Conservation (phyloP, 169 alveolate species). For the Eimeria tenella region DNA sequence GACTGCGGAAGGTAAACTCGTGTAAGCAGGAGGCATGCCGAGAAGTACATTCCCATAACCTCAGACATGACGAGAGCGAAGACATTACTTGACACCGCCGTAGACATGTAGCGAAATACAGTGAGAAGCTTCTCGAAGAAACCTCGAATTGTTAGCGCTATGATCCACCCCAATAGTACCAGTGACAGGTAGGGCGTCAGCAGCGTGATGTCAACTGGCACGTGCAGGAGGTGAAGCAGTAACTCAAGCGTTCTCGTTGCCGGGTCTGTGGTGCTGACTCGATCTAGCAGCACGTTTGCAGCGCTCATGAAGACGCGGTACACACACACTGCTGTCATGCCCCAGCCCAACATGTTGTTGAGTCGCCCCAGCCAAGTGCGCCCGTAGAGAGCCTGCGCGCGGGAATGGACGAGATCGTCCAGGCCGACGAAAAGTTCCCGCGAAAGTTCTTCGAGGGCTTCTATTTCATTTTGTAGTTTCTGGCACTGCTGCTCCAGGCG, state of each 20-base stretch:
- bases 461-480: constrained; percentile 59
- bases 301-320: constrained; percentile 70
- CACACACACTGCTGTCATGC: constrained; percentile 73
- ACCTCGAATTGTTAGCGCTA: constrained; percentile 76
- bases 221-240: constrained; percentile 44
- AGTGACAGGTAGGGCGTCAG: constrained; percentile 74
- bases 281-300: constrained; percentile 62
- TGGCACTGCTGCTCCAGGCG: constrained; percentile 48
- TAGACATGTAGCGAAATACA: constrained; percentile 74
- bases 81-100: constrained; percentile 72
- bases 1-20: constrained; percentile 76
- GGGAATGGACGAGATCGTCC: constrained; percentile 64
- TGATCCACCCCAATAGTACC: constrained; percentile 69
- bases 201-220: constrained; percentile 59
- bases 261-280: constrained; percentile 66
- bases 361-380: constrained; percentile 45
- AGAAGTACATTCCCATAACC: constrained; percentile 77
- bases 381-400: constrained; percentile 54
- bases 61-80: constrained; percentile 79
- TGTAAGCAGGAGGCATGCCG: constrained; percentile 76
- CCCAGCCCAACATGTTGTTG: constrained; percentile 66
- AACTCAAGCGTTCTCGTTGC: constrained; percentile 51
- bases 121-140: constrained; percentile 71
- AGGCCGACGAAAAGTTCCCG: constrained; percentile 65
- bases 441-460: constrained; percentile 59